A percentile compares a stretch with the other conserved stretches of the same genome.
Evolutionary conservation across 306 rosid genomes (phyloP).

Genomic region (Elaeagnus macrophylla): DNA sequence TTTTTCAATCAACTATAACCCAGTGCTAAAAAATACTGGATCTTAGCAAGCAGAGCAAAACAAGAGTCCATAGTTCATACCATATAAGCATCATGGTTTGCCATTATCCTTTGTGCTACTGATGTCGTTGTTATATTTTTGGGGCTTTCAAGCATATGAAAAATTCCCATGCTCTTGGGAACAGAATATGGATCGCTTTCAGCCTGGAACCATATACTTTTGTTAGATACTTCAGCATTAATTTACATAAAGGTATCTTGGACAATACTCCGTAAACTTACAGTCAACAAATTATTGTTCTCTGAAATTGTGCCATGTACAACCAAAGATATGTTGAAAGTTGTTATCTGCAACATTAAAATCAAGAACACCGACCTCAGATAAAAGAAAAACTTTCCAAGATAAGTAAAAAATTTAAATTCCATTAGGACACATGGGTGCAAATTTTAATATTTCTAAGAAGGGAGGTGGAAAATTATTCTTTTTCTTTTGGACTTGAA

Average conservation of each 20-base stretch:
- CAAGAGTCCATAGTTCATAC: conserved; percentile 23
- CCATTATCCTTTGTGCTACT: conserved; percentile 81
- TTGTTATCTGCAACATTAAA: conserved; percentile 55
- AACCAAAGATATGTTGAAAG: conserved; percentile 78
- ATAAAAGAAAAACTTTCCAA: not conserved
- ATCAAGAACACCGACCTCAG: conserved; percentile 15
- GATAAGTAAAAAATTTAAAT: not conserved
- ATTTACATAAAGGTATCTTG: not conserved
- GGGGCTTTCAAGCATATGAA: conserved; percentile 81
- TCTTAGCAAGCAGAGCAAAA: not conserved
- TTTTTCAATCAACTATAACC: too few relatives aligned
- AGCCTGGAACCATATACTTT: conserved; percentile 27
- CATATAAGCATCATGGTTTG: conserved; percentile 87
- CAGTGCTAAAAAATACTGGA: too few relatives aligned
- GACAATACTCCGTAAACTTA: conserved; percentile 29
- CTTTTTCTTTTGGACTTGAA: too few relatives aligned
- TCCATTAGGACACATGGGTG: not conserved
- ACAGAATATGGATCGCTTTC: conserved; percentile 64
- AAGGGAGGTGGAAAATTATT: too few relatives aligned
- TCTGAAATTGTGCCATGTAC: conserved; percentile 86
- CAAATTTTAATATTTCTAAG: too few relatives aligned
- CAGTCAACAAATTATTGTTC: conserved; percentile 32
- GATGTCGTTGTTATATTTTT: conserved; percentile 64
- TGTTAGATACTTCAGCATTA: too few relatives aligned
- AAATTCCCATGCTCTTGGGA: conserved; percentile 78